Conservation (phyloP, 352 stramenopile genomes). For the Peronospora farinosa region DNA sequence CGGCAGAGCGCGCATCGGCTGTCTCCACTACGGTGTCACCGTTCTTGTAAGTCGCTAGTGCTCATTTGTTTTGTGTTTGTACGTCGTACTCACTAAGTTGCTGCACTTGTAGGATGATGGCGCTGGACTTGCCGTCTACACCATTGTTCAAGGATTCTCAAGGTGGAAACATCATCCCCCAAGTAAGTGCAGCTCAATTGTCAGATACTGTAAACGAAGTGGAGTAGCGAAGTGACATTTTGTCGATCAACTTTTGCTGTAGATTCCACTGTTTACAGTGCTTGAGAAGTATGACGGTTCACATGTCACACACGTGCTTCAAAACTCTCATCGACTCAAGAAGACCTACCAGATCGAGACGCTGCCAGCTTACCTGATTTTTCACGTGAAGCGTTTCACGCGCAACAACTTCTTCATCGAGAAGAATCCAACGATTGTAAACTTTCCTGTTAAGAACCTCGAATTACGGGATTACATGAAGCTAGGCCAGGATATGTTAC, state of each 20-base stretch:
- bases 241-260: constrained; percentile 7
- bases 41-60: constrained; percentile 46
- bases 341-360: constrained; percentile 91
- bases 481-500: constrained; percentile 39
- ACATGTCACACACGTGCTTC: constrained; percentile 66
- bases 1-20: constrained; percentile 28
- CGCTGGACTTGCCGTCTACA: constrained; percentile 95
- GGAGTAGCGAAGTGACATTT: neutral
- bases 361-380: constrained; percentile 93
- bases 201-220: neutral
- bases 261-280: constrained; percentile 95
- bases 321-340: constrained; percentile 76
- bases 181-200: constrained; percentile 36
- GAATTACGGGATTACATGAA: constrained; percentile 90
- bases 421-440: constrained; percentile 99
- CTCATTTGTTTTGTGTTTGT: neutral
- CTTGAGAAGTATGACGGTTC: constrained; percentile 96
- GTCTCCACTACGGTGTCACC: constrained; percentile 44
- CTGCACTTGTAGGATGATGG: constrained; percentile 83
- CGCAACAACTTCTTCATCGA: constrained; percentile 97
- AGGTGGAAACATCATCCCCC: constrained; percentile 94
- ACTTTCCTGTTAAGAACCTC: constrained; percentile 98
- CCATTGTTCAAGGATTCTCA: constrained; percentile 98
- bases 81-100: neutral
- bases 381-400: constrained; percentile 97